Evolutionary conservation across 139 green algal species (phyloP).

Genomic region (Closterium sp.): DNA sequence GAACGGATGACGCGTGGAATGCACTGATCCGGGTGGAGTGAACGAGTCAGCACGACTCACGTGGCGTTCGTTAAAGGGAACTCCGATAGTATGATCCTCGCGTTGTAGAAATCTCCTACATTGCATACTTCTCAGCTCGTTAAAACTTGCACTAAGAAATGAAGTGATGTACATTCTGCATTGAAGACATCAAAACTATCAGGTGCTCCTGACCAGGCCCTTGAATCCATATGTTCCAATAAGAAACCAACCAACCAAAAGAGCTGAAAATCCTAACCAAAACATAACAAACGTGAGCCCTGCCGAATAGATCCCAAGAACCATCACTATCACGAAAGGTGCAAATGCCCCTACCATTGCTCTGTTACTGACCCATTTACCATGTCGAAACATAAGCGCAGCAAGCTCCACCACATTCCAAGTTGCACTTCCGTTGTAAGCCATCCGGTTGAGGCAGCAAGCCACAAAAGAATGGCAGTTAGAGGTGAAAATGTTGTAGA

Average conservation of each 20-base stretch:
- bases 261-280: constrained; percentile 23
- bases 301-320: constrained; percentile 19
- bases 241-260: constrained; percentile 40
- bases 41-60: background rate
- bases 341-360: constrained; percentile 14
- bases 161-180: no score
- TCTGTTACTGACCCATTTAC: constrained; percentile 29
- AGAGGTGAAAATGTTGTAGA: constrained; percentile 52
- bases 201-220: background rate
- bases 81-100: no score
- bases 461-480: constrained; percentile 55
- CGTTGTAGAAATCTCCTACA: no score
- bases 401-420: constrained; percentile 47
- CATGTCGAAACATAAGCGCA: constrained; percentile 21
- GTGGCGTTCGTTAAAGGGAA: no score
- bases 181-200: no score
- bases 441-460: constrained; percentile 41
- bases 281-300: constrained; percentile 33
- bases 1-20: background rate
- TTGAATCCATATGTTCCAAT: constrained; percentile 40
- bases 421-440: constrained; percentile 10
- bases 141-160: no score
- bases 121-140: no score
- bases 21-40: background rate
- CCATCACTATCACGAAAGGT: constrained; percentile 43